Base-by-base conservation (phyloP, 352 stramenopile genomes). In the Hyphochytrium catenoides region DNA sequence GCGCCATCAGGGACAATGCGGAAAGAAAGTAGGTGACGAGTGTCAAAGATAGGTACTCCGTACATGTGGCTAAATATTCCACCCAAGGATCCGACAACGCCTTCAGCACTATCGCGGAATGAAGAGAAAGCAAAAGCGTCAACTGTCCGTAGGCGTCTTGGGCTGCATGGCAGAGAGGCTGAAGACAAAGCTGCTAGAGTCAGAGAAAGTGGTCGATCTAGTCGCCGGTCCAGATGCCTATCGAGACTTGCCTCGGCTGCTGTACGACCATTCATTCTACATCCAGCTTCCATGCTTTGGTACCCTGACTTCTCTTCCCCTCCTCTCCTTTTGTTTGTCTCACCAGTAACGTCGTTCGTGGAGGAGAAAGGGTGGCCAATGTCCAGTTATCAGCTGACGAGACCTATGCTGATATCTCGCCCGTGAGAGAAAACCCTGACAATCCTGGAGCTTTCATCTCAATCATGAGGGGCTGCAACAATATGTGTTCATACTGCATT, bases 401-500 rank as follows among this genome's bases (percentile, higher is more conserved):
- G 61, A 98, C 89, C 3, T 98, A 98, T 56, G 85, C 86, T 11
- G 91, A 97, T 52, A 94, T 99, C 40, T 63, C 70, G 9, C 90
- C 91, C 1, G 68, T 97, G 34, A 69, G 91, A 11, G 58, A 59
- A 2, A 68, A 85, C 58, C 58, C 62, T 17, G 37, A 61, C 48
- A 69, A 54, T 29, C 75, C 76, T 16, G 76, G 88, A 26, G 84
- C 88, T 4, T 98, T 95, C 54, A 75, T 98, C 9, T 94, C 75
- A 8, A 95, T 99, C 50, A 97, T 97, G 86, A 63, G 91, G 31
- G 92, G 92, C 41, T 99, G 92, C 59, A 97, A 98, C 56, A 99
- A 99, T 56, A 97, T 97, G 74, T 99, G 91, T 59, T 92, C 72
- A 11, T 98, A 97, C 62, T 99, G 93, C 59, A 95, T 99, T 37